Conservation (phyloP, 768 basidiomycete genomes). For the Paxillus involutus region DNA sequence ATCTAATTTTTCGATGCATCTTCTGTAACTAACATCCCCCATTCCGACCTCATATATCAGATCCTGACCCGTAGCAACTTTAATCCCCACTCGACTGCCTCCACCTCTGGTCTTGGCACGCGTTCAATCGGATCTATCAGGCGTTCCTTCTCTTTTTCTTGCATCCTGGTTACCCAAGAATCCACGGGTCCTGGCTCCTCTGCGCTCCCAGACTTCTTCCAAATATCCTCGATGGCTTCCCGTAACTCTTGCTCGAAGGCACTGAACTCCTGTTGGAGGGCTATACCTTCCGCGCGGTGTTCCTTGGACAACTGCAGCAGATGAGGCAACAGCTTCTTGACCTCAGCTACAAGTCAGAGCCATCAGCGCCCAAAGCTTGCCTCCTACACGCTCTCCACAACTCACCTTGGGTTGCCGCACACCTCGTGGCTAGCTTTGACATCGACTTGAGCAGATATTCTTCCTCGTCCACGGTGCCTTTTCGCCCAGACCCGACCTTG, state of each 20-base stretch:
- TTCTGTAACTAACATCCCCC: background rate
- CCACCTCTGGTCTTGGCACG: slow-evolving; percentile 48
- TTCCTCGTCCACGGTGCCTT: slow-evolving; percentile 96
- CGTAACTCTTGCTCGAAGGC: slow-evolving; percentile 58
- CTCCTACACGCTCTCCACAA: slow-evolving; percentile 9
- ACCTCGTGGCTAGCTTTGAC: slow-evolving; percentile 67
- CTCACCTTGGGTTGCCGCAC: slow-evolving; percentile 62
- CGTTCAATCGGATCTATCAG: slow-evolving; percentile 50
- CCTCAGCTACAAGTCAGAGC: slow-evolving; percentile 54
- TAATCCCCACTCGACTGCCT: slow-evolving; percentile 19
- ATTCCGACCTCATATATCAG: background rate
- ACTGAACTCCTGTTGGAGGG: slow-evolving; percentile 59
- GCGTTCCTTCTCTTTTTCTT: slow-evolving; percentile 48
- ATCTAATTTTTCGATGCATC: background rate
- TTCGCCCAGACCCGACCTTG: slow-evolving; percentile 84
- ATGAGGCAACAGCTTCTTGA: slow-evolving; percentile 68
- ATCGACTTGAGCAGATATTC: slow-evolving; percentile 88
- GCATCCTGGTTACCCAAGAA: slow-evolving; percentile 55
- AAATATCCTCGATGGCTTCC: slow-evolving; percentile 62
- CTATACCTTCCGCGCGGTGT: slow-evolving; percentile 65
- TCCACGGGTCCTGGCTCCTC: slow-evolving; percentile 32
- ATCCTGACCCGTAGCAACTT: slow-evolving; percentile 17
- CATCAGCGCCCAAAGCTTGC: background rate
- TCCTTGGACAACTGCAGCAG: slow-evolving; percentile 66
- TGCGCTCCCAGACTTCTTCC: slow-evolving; percentile 43